Evolutionary conservation across 2,329 filamentous ascomycete species (phyloP).

Genomic region (Pyricularia pennisetigena): DNA sequence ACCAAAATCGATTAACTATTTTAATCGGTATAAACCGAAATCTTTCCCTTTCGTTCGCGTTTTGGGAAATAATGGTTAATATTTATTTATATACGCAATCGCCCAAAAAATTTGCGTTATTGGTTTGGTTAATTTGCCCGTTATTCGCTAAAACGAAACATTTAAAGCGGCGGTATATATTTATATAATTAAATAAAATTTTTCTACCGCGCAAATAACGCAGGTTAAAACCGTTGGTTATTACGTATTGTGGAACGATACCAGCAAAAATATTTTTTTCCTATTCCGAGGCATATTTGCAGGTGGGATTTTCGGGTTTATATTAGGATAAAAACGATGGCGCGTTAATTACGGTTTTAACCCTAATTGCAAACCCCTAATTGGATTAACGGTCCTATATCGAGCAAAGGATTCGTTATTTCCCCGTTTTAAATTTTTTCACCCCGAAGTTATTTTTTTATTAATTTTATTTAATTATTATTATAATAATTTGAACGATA

Average conservation of each 20-base stretch:
- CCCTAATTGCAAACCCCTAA: conserved; percentile 24
- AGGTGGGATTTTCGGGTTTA: conserved; percentile 41
- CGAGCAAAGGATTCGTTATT: conserved; percentile 48
- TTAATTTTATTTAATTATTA: conserved; percentile 49
- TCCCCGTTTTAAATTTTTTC: conserved; percentile 19
- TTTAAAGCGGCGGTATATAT: not conserved
- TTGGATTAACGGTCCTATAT: conserved; percentile 47
- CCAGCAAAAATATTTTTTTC: conserved; percentile 26
- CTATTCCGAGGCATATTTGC: conserved; percentile 47
- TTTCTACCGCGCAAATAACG: conserved; percentile 19
- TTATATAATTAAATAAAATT: conserved; percentile 29
- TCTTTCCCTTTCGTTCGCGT: conserved; percentile 40
- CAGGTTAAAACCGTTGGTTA: conserved; percentile 21
- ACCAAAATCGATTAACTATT: conserved; percentile 29
- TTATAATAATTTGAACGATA: conserved; percentile 40
- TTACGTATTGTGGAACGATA: conserved; percentile 24
- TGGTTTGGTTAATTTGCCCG: conserved; percentile 19
- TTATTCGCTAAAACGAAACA: too few species aligned
- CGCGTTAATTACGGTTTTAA: conserved; percentile 55
- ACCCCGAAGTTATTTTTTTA: conserved; percentile 30
- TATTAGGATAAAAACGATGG: conserved; percentile 48
- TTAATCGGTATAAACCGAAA: conserved; percentile 14
- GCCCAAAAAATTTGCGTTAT: conserved; percentile 29
- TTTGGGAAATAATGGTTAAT: conserved; percentile 22
- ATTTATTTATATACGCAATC: conserved; percentile 19